Evolutionary conservation across 331 rosid genomes (phyloP).

Genomic region (Spiraea crenata): DNA sequence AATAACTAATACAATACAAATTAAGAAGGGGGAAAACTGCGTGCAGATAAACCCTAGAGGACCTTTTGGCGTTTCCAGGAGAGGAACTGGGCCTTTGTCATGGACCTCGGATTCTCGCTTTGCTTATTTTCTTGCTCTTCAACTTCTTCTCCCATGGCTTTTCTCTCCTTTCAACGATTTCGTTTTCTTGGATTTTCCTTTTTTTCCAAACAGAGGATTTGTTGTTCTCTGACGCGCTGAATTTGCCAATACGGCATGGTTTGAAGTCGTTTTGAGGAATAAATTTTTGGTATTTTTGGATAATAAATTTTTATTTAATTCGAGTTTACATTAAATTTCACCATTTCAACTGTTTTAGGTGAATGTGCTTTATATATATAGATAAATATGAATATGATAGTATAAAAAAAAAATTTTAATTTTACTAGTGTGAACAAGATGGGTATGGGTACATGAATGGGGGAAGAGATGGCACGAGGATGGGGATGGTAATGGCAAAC

Average conservation of each 20-base stretch:
- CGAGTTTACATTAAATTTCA: too few species aligned
- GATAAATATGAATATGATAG: too few species aligned
- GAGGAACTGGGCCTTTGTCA: conserved; percentile 62
- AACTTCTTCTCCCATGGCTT: conserved; percentile 52
- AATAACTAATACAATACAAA: not conserved
- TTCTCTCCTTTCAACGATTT: not conserved
- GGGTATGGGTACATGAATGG: too few species aligned
- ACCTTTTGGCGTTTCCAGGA: conserved; percentile 66
- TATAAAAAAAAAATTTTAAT: too few species aligned
- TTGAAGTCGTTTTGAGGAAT: not conserved
- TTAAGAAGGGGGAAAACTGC: not conserved
- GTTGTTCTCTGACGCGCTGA: too few species aligned
- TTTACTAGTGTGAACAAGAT: too few species aligned
- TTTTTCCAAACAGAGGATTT: conserved; percentile 16
- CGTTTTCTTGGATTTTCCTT: conserved; percentile 2
- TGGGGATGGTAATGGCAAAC: too few species aligned
- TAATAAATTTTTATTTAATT: too few species aligned
- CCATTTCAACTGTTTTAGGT: too few species aligned
- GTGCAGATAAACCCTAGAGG: conserved; percentile 15
- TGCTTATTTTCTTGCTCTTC: conserved; percentile 31
- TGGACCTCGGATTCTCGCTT: conserved; percentile 33
- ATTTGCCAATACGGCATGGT: not conserved
- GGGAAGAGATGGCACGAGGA: too few species aligned
- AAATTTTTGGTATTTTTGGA: too few species aligned
- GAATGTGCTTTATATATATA: too few species aligned